These are phyloP conservation scores for Lumnitzera littorea DNA, from an alignment of 345 rosid species.

Conservation along the genomic window DNA sequence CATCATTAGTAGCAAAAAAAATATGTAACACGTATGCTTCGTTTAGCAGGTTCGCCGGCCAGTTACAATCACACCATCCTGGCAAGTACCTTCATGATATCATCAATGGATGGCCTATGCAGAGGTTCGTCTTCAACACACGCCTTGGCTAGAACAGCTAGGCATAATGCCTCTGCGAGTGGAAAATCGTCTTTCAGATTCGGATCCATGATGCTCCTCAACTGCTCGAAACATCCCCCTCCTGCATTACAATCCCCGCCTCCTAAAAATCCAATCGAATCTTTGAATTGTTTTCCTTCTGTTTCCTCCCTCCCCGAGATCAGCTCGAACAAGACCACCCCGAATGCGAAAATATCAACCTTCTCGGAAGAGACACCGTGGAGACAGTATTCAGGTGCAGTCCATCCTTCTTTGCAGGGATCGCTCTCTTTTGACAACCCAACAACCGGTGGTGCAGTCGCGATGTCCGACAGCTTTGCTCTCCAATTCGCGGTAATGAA, in stretches of 20 bases:
- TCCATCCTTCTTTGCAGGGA: constrained; percentile 5
- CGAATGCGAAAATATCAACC: constrained; percentile 39
- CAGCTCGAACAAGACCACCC: constrained; percentile 46
- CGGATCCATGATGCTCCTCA: constrained; percentile 52
- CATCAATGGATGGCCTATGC: constrained; percentile 48
- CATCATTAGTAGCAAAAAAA: too few species aligned
- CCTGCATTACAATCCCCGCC: constrained; percentile 35
- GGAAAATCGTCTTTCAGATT: constrained; percentile 34
- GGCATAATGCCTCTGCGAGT: constrained; percentile 45
- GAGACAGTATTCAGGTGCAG: constrained; percentile 22
- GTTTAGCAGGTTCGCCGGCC: constrained; percentile 5
- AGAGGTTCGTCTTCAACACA: constrained; percentile 51
- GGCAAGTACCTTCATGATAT: constrained; percentile 45
- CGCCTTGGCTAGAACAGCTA: constrained; percentile 52
- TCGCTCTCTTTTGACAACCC: constrained; percentile 12
- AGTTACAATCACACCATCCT: constrained; percentile 26
- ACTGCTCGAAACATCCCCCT: constrained; percentile 49
- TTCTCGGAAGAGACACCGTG: constrained; percentile 25
- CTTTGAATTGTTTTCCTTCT: constrained; percentile 22
- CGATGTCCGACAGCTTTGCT: constrained; percentile 41
- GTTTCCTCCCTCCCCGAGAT: constrained; percentile 30
- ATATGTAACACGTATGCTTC: too few species aligned
- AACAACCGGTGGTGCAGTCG: constrained; percentile 4
- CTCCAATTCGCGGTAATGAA: constrained; percentile 38
- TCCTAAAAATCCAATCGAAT: constrained; percentile 32